Evolutionary conservation across 805 yeast genomes (phyloP), one percentile per base, ranked within the genome.

Genomic region (Sugiyamaella mastotermitis): DNA sequence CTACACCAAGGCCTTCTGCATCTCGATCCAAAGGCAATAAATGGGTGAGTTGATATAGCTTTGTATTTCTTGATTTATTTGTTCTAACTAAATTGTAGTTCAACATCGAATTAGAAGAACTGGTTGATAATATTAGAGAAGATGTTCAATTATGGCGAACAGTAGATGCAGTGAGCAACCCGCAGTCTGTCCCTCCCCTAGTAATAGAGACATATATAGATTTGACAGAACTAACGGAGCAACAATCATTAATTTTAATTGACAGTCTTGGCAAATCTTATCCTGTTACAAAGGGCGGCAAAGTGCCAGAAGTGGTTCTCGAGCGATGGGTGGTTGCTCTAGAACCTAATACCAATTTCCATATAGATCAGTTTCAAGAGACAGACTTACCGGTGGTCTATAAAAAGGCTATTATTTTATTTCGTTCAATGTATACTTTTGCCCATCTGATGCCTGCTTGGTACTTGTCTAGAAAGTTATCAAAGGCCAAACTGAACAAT

Each of bases 281-380:
- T 47, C 49, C 69, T 10, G 78, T 81, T 72, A 66, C 80, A 7
- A 74, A 69, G 42, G 81, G 80, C 10, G 66, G 72, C 2, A 76
- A 73, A 51, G 82, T 82, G 51, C 69, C 76, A 13, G 97, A 90
- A 58, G 74, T 92, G n/a, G 96, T 92, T 2, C 62, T 92, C 41
- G 98, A 92, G 55, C 71, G 98, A 42, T 92, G 98, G 98, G 67
- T 86, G 17, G 63, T 92, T 23, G 95, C 88, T 57, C 31, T 27
- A 24, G 27, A 17, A 17, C 9, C 22, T 9, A 28, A 24, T 32
- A 35, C 35, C 21, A 26, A 17, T 10, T 8, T 13, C 17, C 10
- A 28, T 8, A 8, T 8, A n/a, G 31, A n/a, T 18, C 8, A 9
- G 10, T 17, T 30, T 33, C 17, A 11, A 11, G 14, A 28, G 15